These are phyloP conservation scores for Phytopythium cucurbitacearum DNA, from an alignment of 352 stramenopile genomes.

Conservation along the genomic window DNA sequence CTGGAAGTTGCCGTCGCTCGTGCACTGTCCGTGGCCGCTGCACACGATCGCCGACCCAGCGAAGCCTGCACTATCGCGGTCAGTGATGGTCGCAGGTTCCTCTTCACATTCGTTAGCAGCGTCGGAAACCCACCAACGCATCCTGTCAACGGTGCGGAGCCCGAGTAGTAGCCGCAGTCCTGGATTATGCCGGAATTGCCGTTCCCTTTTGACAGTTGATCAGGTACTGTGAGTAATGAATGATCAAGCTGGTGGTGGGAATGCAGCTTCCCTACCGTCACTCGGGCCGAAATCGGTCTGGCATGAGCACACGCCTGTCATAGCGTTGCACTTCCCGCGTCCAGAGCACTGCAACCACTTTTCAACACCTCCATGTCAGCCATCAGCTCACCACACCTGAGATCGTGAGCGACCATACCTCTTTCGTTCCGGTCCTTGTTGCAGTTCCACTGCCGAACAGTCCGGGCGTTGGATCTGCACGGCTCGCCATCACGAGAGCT, in stretches of 20 bases:
- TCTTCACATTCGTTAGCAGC: too few relatives aligned
- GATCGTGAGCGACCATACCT: slow-evolving; percentile 20
- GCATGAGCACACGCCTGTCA: slow-evolving; percentile 45
- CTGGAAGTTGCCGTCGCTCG: slow-evolving; percentile 27
- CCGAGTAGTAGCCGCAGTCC: slow-evolving; percentile 45
- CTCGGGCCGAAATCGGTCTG: slow-evolving; percentile 43
- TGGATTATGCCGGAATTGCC: slow-evolving; percentile 20
- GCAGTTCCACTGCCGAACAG: background rate
- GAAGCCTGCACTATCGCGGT: slow-evolving; percentile 18
- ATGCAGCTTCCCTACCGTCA: slow-evolving; percentile 27
- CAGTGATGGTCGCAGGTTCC: too few relatives aligned
- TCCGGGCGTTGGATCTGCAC: too few relatives aligned
- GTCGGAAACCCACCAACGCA: background rate
- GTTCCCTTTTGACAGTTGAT: background rate
- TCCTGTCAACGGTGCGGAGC: background rate
- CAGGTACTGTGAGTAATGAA: background rate
- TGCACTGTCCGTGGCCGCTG: slow-evolving; percentile 54
- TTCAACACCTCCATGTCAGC: background rate
- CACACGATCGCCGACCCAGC: slow-evolving; percentile 36
- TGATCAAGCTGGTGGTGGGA: background rate
- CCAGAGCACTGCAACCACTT: slow-evolving; percentile 67
- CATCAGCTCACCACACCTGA: background rate
- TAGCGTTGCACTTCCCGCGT: slow-evolving; percentile 46
- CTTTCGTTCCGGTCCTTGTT: slow-evolving; percentile 55
- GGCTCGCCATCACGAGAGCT: background rate